A percentile compares a stretch with the other conserved stretches of the same genome.
Evolutionary conservation across 2,329 filamentous ascomycete genomes (phyloP).

Genomic region (Fusarium vanettenii): DNA sequence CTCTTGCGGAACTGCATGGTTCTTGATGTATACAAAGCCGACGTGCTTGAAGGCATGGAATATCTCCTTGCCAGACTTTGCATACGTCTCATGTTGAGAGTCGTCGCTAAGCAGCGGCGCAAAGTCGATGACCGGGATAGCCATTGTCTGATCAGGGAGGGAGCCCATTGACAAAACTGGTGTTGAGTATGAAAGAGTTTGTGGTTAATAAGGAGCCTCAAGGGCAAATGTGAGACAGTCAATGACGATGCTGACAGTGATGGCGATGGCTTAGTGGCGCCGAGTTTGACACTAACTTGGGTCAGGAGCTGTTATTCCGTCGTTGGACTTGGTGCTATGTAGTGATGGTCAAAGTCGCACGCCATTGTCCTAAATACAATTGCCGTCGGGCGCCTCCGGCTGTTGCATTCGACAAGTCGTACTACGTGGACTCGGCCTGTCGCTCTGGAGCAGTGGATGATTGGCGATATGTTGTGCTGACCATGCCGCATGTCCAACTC

Average conservation of each 20-base stretch:
- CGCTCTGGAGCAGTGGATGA: background rate
- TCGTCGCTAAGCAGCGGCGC: constrained; percentile 16
- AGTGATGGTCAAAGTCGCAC: background rate
- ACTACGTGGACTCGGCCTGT: background rate
- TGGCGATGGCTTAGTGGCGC: background rate
- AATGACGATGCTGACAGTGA: background rate
- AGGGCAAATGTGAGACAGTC: background rate
- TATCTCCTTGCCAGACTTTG: constrained; percentile 28
- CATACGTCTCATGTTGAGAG: constrained; percentile 2
- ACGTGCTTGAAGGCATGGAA: constrained; percentile 46
- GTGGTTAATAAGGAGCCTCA: background rate
- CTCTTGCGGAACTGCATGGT: constrained; percentile 49
- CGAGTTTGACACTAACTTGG: background rate
- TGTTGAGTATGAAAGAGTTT: background rate
- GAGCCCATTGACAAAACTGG: background rate
- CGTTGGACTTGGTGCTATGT: background rate
- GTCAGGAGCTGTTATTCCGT: background rate
- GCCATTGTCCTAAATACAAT: background rate
- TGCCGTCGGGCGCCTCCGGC: background rate
- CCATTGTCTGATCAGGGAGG: background rate
- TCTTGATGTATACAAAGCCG: constrained; percentile 50
- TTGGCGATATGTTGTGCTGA: background rate
- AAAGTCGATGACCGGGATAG: constrained; percentile 40
- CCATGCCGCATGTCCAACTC: background rate
- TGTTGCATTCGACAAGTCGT: background rate